phyloP scores from a whole-genome alignment of 2,329 filamentous ascomycete genomes.

The Colletotrichum australisinense region DNA sequence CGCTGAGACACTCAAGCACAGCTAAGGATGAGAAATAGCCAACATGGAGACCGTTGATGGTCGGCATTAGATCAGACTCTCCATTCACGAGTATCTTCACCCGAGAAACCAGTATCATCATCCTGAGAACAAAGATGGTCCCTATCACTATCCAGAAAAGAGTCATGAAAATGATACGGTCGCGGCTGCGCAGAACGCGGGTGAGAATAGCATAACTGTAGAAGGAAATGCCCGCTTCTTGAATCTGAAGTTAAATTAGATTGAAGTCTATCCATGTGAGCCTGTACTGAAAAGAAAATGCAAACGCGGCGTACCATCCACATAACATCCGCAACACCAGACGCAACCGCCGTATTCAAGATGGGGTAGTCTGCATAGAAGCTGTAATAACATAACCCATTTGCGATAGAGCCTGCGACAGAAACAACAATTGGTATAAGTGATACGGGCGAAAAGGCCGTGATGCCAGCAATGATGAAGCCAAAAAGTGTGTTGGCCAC shows the following conservation, averaged over 20 bases:
- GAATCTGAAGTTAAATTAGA: conserved; percentile 44
- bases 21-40: conserved; percentile 55
- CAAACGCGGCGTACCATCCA: conserved; percentile 50
- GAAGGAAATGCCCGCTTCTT: conserved; percentile 56
- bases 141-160: conserved; percentile 69
- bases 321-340: conserved; percentile 50
- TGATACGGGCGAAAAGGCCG: conserved; percentile 48
- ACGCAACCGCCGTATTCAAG: conserved; percentile 46
- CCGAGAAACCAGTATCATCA: neutral
- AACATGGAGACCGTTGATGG: conserved; percentile 50
- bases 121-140: conserved; percentile 57
- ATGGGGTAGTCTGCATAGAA: conserved; percentile 46
- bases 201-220: conserved; percentile 65
- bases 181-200: conserved; percentile 56
- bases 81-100: conserved; percentile 40
- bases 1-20: conserved; percentile 50
- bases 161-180: conserved; percentile 55
- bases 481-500: conserved; percentile 52
- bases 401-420: conserved; percentile 50
- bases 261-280: neutral
- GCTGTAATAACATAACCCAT: conserved; percentile 55
- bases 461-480: conserved; percentile 52
- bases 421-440: conserved; percentile 53
- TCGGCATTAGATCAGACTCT: conserved; percentile 41
- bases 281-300: neutral